A percentile compares a stretch with the other conserved stretches of the same genome.
These are phyloP conservation scores for Liriodendron chinense DNA, from an alignment of 164 flowering plant species.

Conservation along the genomic window DNA sequence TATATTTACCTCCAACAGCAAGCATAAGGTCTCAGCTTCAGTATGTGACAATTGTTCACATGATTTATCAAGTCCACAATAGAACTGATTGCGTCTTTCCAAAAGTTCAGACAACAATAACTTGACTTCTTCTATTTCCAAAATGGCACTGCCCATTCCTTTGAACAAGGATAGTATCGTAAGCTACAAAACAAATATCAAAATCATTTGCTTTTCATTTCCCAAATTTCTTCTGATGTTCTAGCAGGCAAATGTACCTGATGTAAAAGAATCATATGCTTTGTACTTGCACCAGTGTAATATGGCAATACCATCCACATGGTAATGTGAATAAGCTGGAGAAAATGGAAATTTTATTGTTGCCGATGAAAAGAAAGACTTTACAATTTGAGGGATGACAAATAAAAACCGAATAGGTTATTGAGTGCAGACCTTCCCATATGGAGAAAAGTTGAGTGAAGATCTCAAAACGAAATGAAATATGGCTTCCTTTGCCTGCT, in stretches of 20 bases:
- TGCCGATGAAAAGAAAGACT: neutral
- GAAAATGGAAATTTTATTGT: neutral
- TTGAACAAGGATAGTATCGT: conserved; percentile 57
- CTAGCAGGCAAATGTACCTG: neutral
- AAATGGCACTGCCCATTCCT: conserved; percentile 49
- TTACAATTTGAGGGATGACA: neutral
- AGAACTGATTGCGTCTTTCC: conserved; percentile 37
- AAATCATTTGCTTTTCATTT: neutral
- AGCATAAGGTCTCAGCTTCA: conserved; percentile 63
- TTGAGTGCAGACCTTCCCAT: conserved; percentile 60
- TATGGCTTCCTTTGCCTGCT: conserved; percentile 45
- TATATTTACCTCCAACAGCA: conserved; percentile 62
- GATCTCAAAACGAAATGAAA: conserved; percentile 47
- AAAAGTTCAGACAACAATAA: conserved; percentile 56
- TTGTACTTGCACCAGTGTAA: neutral
- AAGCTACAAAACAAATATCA: conserved; percentile 50
- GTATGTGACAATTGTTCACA: conserved; percentile 36
- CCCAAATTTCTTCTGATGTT: neutral
- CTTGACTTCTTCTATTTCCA: conserved; percentile 43
- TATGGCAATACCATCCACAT: neutral
- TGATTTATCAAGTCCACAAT: conserved; percentile 30
- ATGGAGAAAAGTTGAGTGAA: conserved; percentile 55
- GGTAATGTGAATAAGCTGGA: neutral
- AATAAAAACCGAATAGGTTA: neutral
- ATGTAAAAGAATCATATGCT: neutral